A percentile compares a stretch with the other conserved stretches of the same genome.
These are phyloP conservation scores for Diaporthe longicolla DNA, from an alignment of 2,329 filamentous ascomycete genomes.

Conservation along the genomic window DNA sequence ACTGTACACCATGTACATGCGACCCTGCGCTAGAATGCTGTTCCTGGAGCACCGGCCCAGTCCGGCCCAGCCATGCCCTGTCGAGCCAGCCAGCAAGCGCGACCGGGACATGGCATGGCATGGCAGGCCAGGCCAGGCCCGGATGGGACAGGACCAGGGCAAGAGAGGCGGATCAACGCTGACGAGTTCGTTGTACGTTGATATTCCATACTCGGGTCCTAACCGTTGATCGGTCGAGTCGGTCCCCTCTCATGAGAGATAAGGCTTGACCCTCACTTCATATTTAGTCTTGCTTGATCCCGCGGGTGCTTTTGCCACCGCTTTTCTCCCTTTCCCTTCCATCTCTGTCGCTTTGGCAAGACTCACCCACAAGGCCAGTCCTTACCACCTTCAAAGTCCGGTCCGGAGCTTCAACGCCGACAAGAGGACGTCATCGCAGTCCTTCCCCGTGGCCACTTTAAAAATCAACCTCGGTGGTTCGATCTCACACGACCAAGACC, in stretches of 20 bases:
- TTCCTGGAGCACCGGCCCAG: constrained; percentile 32
- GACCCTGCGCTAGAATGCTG: not conserved
- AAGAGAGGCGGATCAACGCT: constrained; percentile 18
- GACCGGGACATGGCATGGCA: constrained; percentile 5
- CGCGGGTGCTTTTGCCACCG: constrained; percentile 1
- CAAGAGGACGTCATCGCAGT: constrained; percentile 32
- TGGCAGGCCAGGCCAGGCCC: not conserved
- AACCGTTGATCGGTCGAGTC: constrained; percentile 29
- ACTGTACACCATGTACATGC: not conserved
- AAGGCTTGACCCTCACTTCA: constrained; percentile 20
- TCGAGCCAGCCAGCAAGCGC: constrained; percentile 12
- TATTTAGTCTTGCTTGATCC: constrained; percentile 31
- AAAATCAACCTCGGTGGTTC: constrained; percentile 23
- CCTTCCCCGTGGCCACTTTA: constrained; percentile 21
- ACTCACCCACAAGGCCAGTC: constrained; percentile 9
- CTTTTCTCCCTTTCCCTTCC: not conserved
- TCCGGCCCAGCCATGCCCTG: constrained; percentile 21
- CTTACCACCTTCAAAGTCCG: constrained; percentile 21
- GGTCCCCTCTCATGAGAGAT: constrained; percentile 23
- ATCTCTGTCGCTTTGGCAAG: constrained; percentile 29
- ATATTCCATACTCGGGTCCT: constrained; percentile 24
- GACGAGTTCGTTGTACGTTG: constrained; percentile 31
- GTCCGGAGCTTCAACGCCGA: constrained; percentile 27
- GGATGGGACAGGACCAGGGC: constrained; percentile 15
- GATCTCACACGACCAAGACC: constrained; percentile 15